These are phyloP conservation scores for Primulina huaijiensis DNA, from an alignment of 257 asterid genomes.

Conservation along the genomic window DNA sequence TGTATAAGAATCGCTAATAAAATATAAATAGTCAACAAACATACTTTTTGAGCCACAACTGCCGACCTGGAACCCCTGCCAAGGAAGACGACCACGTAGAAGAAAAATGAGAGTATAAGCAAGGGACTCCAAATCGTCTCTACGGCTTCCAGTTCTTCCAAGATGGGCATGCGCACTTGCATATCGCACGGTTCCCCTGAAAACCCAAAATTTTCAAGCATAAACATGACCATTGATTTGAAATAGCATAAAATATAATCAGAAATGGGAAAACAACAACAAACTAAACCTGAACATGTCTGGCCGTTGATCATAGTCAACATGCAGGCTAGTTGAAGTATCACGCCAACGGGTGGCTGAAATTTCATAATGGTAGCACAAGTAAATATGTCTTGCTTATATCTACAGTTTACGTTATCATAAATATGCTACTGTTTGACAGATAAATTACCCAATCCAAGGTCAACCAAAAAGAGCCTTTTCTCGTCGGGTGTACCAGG, in stretches of 20 bases:
- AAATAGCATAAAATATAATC: neutral
- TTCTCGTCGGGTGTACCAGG: constrained; percentile 76
- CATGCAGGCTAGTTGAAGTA: constrained; percentile 48
- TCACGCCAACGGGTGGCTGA: constrained; percentile 66
- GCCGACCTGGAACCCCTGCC: constrained; percentile 73
- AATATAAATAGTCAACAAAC: neutral
- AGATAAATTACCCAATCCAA: constrained; percentile 67
- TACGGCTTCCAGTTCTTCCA: constrained; percentile 70
- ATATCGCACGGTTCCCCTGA: constrained; percentile 73
- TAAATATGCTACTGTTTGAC: constrained; percentile 5
- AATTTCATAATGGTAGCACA: constrained; percentile 21
- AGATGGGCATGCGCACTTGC: constrained; percentile 79
- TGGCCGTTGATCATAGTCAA: constrained; percentile 66
- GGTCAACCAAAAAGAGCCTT: constrained; percentile 80
- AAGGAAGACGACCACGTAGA: constrained; percentile 65
- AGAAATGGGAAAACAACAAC: neutral
- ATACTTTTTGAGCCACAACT: constrained; percentile 1
- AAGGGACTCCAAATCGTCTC: constrained; percentile 80
- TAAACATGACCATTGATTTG: neutral
- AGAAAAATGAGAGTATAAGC: constrained; percentile 69
- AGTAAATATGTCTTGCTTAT: neutral
- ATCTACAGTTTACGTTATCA: neutral
- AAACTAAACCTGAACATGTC: constrained; percentile 53
- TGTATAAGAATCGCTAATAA: constrained; percentile 10
- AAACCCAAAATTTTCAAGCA: constrained; percentile 3